A percentile compares a stretch with the other conserved stretches of the same genome.
Conservation (phyloP, 1,284 basidiomycete species). For the Leccinum huronense region DNA sequence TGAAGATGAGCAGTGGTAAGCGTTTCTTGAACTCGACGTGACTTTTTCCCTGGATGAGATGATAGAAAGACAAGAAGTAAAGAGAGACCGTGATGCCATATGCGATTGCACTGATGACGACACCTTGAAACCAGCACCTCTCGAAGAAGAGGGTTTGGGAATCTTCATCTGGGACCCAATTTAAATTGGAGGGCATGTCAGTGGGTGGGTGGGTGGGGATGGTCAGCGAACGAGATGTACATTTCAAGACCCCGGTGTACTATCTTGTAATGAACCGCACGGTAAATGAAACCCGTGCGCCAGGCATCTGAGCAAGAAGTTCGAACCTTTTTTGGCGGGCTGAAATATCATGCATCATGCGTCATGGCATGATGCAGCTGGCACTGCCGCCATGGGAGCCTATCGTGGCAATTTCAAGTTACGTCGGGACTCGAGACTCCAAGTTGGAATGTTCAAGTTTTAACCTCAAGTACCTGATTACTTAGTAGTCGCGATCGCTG, state of each 20-base stretch:
- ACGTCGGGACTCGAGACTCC: too few species aligned
- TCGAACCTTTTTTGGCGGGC: background rate
- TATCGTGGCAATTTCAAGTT: too few species aligned
- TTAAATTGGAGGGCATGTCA: background rate
- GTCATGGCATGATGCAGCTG: too few species aligned
- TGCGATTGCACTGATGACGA: slow-evolving; percentile 13
- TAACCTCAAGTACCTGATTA: too few species aligned
- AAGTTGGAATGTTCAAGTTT: too few species aligned
- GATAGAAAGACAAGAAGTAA: slow-evolving; percentile 16
- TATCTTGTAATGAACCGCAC: background rate
- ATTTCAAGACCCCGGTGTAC: background rate
- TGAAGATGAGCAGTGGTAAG: slow-evolving; percentile 21
- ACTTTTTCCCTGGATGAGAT: slow-evolving; percentile 11
- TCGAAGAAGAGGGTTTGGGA: slow-evolving; percentile 5
- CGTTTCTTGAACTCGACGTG: slow-evolving; percentile 4
- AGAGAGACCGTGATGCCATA: slow-evolving; percentile 16
- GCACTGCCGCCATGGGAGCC: too few species aligned
- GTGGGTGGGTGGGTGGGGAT: background rate
- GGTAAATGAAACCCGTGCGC: background rate
- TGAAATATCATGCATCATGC: too few species aligned
- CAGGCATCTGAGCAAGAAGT: background rate
- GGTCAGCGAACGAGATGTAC: background rate
- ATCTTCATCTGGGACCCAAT: background rate
- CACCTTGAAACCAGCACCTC: slow-evolving; percentile 20
- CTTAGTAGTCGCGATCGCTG: too few species aligned